Conservation (phyloP, 2,329 filamentous ascomycete species). For the Furcasterigmium sp. region DNA sequence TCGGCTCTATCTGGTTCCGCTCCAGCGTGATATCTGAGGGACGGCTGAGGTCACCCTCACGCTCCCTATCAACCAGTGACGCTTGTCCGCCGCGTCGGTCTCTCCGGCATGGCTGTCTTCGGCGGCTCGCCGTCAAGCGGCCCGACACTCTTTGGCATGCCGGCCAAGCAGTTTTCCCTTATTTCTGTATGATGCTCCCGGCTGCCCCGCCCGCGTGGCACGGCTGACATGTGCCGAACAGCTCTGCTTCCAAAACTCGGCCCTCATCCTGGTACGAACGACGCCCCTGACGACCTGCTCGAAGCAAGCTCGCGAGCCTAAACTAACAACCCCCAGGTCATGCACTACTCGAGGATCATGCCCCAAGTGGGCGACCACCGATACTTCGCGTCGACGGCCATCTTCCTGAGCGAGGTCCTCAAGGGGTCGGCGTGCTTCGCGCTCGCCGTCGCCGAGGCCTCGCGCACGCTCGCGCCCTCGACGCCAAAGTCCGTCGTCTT, state of each 20-base stretch:
- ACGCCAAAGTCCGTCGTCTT: slow-evolving; percentile 78
- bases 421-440: slow-evolving; percentile 84
- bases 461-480: slow-evolving; percentile 68
- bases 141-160: slow-evolving; percentile 50
- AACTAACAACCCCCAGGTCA: slow-evolving; percentile 49
- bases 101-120: slow-evolving; percentile 33
- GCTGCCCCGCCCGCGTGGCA: not conserved
- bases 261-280: slow-evolving; percentile 62
- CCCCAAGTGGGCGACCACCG: slow-evolving; percentile 75
- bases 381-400: slow-evolving; percentile 90
- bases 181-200: slow-evolving; percentile 15
- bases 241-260: slow-evolving; percentile 75
- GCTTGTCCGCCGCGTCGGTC: slow-evolving; percentile 2
- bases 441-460: slow-evolving; percentile 83
- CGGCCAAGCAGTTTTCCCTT: slow-evolving; percentile 65
- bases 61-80: too few species aligned
- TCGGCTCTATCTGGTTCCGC: slow-evolving; percentile 99
- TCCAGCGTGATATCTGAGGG: slow-evolving; percentile 98
- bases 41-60: slow-evolving; percentile 86
- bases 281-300: too few species aligned
- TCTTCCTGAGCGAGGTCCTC: slow-evolving; percentile 88
- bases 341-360: slow-evolving; percentile 96
- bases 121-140: slow-evolving; percentile 30
- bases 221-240: slow-evolving; percentile 25
- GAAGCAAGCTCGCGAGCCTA: not conserved